Evolutionary conservation across 1,139 yeast genomes (phyloP).

Genomic region (Sugiyamaella neomexicana): DNA sequence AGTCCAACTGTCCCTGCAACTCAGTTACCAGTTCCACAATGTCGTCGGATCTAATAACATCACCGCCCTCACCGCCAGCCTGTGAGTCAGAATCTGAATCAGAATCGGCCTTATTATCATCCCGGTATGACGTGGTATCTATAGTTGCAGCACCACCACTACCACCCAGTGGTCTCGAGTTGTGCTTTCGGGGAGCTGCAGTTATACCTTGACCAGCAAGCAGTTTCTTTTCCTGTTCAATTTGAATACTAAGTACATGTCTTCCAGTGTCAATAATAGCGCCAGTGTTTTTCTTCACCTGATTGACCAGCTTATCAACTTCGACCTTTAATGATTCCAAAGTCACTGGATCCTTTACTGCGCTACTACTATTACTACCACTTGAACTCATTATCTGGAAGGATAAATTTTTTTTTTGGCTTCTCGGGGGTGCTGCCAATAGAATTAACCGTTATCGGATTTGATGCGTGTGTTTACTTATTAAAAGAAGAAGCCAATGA

Average conservation of each 20-base stretch:
- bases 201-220: constrained; percentile 10
- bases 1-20: constrained; percentile 79
- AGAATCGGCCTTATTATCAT: constrained; percentile 1
- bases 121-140: constrained; percentile 8
- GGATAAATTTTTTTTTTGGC: not conserved
- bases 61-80: constrained; percentile 15
- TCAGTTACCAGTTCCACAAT: constrained; percentile 83
- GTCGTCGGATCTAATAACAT: constrained; percentile 77
- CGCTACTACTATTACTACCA: not conserved
- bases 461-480: constrained; percentile 2
- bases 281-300: constrained; percentile 36
- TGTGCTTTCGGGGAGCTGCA: not conserved
- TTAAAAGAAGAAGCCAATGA: not conserved
- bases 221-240: constrained; percentile 45
- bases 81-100: constrained; percentile 6
- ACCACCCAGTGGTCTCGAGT: constrained; percentile 1
- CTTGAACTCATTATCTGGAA: not conserved
- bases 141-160: not conserved
- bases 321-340: constrained; percentile 28
- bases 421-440: not conserved
- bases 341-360: constrained; percentile 15
- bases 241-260: constrained; percentile 68
- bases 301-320: constrained; percentile 33
- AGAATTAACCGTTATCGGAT: not conserved
- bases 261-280: constrained; percentile 68